Evolutionary conservation across 2,329 filamentous ascomycete species (phyloP).

Genomic region (Coniochaeta pulveracea): DNA sequence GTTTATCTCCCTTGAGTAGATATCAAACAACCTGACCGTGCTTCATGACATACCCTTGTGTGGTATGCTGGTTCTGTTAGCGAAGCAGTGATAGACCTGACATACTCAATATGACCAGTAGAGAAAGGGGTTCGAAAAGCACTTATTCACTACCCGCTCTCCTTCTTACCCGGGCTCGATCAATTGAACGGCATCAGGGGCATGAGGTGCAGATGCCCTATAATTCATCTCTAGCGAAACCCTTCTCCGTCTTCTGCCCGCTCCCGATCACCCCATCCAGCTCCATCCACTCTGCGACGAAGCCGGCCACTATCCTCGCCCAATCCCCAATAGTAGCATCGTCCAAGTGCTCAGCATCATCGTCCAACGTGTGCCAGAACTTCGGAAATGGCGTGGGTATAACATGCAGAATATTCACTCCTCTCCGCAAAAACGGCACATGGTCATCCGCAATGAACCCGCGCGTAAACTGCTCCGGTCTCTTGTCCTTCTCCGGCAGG

Average conservation of each 20-base stretch:
- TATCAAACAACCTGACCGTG: too few species aligned
- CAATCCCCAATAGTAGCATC: slow-evolving; percentile 73
- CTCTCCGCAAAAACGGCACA: slow-evolving; percentile 75
- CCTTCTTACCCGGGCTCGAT: too few species aligned
- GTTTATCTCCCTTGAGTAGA: too few species aligned
- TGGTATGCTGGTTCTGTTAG: too few species aligned
- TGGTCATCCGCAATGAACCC: slow-evolving; percentile 74
- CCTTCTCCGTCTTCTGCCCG: neutral
- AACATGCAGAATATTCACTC: slow-evolving; percentile 80
- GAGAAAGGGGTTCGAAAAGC: too few species aligned
- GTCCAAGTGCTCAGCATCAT: slow-evolving; percentile 79
- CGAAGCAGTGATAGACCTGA: too few species aligned
- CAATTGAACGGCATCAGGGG: too few species aligned
- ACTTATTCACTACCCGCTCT: too few species aligned
- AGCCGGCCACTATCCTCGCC: slow-evolving; percentile 73
- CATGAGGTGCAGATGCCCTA: too few species aligned
- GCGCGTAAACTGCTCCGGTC: slow-evolving; percentile 30
- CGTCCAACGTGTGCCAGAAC: slow-evolving; percentile 79
- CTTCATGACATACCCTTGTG: too few species aligned
- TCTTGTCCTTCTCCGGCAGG: slow-evolving; percentile 51
- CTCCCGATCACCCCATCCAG: slow-evolving; percentile 27
- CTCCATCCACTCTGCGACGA: slow-evolving; percentile 88
- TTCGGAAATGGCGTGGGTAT: slow-evolving; percentile 74
- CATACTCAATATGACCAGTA: too few species aligned
- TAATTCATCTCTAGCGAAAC: slow-evolving; percentile 10